Percentiles rank a stretch among this genome's conserved stretches.
These are phyloP conservation scores for Suillus ampliporus DNA, from an alignment of 768 basidiomycete species.

Conservation along the genomic window DNA sequence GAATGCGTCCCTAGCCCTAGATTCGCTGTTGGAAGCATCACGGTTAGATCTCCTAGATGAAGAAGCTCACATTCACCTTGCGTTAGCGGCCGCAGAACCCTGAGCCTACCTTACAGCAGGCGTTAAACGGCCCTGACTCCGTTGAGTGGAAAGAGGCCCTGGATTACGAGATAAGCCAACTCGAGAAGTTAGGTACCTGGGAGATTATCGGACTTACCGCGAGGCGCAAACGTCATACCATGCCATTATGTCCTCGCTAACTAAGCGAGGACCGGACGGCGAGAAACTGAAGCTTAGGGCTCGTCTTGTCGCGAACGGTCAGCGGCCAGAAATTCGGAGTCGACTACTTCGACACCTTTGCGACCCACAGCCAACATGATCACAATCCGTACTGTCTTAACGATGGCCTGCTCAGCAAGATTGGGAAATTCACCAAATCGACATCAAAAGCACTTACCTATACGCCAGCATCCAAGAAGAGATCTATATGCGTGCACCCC, in stretches of 20 bases:
- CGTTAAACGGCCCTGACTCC: background rate
- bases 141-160: conserved; percentile 11
- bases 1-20: background rate
- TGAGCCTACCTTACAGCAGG: conserved; percentile 8
- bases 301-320: background rate
- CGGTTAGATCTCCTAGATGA: background rate
- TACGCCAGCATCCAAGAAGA: conserved; percentile 30
- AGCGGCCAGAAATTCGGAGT: background rate
- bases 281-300: background rate
- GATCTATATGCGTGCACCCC: conserved; percentile 45
- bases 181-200: conserved; percentile 33
- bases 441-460: conserved; percentile 22
- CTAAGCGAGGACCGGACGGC: background rate
- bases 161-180: conserved; percentile 18
- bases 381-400: conserved; percentile 14
- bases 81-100: background rate
- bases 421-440: conserved; percentile 18
- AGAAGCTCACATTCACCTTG: background rate
- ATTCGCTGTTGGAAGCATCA: background rate
- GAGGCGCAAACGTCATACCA: conserved; percentile 32
- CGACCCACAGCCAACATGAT: conserved; percentile 8
- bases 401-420: conserved; percentile 13
- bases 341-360: conserved; percentile 30
- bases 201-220: conserved; percentile 29
- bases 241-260: conserved; percentile 11